Conservation (phyloP, 345 rosid genomes). For the Physaria fendleri region DNA sequence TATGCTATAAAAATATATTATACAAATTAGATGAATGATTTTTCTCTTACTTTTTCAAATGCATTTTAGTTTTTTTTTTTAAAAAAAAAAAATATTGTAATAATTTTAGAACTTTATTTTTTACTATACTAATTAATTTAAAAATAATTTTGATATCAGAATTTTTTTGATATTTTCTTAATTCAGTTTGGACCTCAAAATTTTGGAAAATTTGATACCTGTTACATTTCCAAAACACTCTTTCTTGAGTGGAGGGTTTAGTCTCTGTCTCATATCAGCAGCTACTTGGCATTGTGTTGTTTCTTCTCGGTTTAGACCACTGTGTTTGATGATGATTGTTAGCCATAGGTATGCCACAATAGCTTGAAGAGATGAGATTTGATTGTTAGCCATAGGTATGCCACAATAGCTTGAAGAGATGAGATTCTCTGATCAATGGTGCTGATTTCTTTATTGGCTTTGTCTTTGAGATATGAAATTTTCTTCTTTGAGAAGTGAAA, state of each 20-base stretch:
- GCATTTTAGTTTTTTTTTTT: too few relatives aligned
- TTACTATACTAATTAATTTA: too few relatives aligned
- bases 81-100: too few relatives aligned
- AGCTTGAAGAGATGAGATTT: slow-evolving; percentile 34
- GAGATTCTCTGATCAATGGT: slow-evolving; percentile 5
- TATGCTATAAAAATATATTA: too few relatives aligned
- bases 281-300: slow-evolving; percentile 19
- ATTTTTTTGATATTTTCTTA: too few relatives aligned
- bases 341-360: slow-evolving; percentile 28
- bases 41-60: too few relatives aligned
- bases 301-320: slow-evolving; percentile 8
- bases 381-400: slow-evolving; percentile 28
- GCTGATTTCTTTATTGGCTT: slow-evolving; percentile 28
- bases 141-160: too few relatives aligned
- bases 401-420: slow-evolving; percentile 30
- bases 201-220: too few relatives aligned
- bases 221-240: slow-evolving; percentile 23
- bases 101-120: too few relatives aligned
- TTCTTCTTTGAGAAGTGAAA: slow-evolving; percentile 29
- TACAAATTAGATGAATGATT: too few relatives aligned
- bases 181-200: too few relatives aligned
- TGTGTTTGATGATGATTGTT: neutral
- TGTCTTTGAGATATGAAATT: slow-evolving; percentile 28
- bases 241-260: slow-evolving; percentile 15
- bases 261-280: slow-evolving; percentile 17